Evolutionary conservation across 2,329 filamentous ascomycete species (phyloP).

Genomic region (Cercospora zeina): DNA sequence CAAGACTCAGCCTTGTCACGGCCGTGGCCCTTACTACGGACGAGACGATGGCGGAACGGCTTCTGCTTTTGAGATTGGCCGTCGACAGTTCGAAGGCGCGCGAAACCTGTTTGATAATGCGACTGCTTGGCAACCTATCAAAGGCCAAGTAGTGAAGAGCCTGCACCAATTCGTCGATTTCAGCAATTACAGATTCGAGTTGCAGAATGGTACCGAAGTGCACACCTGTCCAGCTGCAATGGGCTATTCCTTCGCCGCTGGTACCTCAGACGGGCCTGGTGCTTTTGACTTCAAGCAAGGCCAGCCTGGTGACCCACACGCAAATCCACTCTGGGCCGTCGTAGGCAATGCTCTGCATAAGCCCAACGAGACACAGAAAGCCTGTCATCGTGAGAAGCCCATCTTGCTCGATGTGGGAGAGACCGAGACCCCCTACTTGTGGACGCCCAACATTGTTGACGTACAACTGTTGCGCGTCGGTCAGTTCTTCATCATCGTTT

Average conservation of each 20-base stretch:
- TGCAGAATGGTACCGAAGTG: conserved; percentile 69
- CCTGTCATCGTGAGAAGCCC: conserved; percentile 78
- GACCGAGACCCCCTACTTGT: conserved; percentile 73
- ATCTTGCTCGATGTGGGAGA: conserved; percentile 87
- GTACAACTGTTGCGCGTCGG: conserved; percentile 83
- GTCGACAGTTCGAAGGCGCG: conserved; percentile 67
- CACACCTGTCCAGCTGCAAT: conserved; percentile 82
- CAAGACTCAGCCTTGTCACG: conserved; percentile 69
- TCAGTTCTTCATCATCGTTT: conserved; percentile 78
- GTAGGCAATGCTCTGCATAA: conserved; percentile 71
- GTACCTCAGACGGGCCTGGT: conserved; percentile 87
- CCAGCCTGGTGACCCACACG: conserved; percentile 68
- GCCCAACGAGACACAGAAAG: conserved; percentile 67
- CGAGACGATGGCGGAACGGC: conserved; percentile 64
- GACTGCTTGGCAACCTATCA: conserved; percentile 51
- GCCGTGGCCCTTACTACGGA: conserved; percentile 68
- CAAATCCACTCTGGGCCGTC: conserved; percentile 76
- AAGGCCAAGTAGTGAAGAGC: conserved; percentile 68
- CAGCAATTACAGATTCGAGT: conserved; percentile 69
- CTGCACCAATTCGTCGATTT: conserved; percentile 87
- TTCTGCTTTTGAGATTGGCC: conserved; percentile 74
- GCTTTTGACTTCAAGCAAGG: conserved; percentile 93
- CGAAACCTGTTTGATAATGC: conserved; percentile 57
- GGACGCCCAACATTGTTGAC: conserved; percentile 90
- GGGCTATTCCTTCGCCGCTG: conserved; percentile 89